Base-by-base conservation (phyloP, 116 monocot genomes). In the Papilionanthe hybrid region DNA sequence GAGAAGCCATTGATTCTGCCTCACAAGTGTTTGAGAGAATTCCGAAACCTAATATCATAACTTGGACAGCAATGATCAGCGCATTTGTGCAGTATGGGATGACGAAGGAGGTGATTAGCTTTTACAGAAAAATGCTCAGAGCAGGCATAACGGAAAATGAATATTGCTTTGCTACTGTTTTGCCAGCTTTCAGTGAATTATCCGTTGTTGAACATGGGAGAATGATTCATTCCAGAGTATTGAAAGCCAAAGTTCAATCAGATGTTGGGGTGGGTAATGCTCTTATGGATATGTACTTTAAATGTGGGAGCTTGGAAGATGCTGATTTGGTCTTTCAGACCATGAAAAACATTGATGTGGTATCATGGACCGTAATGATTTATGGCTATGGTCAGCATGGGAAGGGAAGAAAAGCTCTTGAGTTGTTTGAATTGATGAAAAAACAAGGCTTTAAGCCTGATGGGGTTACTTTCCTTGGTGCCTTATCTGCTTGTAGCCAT, bases 201-300 rank as follows among this genome's bases (percentile, higher is more conserved):
- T 78, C 88, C 17, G 87, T 77, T 78, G 77, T 90, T 56, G 84
- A 88, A n/a, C 78, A 55, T 6, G 94, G 90, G 5, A 86, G 86
- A 44, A 90, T 88, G 80, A 65, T 87, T 27, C 94, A 94, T 50
- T 78, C 78, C 5, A 85, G 91, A 72, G 79, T 88, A 30, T 9
- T 79, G 8, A 94, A 91, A 45, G 85, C 83, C 15, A 53, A 23
- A 9, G 80, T 75, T 77, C 78, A 66, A 10, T 72, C 60, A 0
- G 94, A 94, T 65, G 49, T 84, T 5, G 85, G 78, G 12, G 90
- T 91, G 30, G 79, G 82, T 1, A 94, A 94, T 79, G 90, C 90
- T 53, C 87, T 91, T 18, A 81, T 94, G 5, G 91, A 94, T 65
- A 90, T 91, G 94, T 94, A 94, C 58, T 94, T 90, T 80, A 94